A percentile compares a stretch with the other conserved stretches of the same genome.
Evolutionary conservation across 2,329 filamentous ascomycete species (phyloP).

Genomic region (Aschersonia sp.): DNA sequence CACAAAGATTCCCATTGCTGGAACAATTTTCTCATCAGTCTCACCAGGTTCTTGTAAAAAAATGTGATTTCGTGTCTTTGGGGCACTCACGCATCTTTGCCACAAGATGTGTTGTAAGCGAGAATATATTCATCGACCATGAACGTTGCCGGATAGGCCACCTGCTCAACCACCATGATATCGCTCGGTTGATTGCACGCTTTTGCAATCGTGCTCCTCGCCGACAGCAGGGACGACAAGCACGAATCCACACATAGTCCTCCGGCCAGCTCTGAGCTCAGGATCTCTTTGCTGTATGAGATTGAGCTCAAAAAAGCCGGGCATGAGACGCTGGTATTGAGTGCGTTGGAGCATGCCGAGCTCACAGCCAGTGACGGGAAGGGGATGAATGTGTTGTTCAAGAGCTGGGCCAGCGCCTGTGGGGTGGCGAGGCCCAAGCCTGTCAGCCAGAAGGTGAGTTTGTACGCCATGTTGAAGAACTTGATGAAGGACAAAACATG

Average conservation of each 20-base stretch:
- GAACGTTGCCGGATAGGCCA: not conserved
- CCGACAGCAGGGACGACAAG: not conserved
- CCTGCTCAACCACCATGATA: not conserved
- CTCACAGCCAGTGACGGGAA: not conserved
- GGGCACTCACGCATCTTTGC: not conserved
- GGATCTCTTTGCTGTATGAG: not conserved
- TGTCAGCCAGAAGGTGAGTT: not conserved
- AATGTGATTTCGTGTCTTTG: not conserved
- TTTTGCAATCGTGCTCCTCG: not conserved
- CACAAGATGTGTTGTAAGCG: not conserved
- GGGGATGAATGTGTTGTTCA: not conserved
- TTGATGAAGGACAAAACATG: not conserved
- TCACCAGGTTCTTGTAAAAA: not conserved
- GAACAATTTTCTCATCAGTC: not conserved
- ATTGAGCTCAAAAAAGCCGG: not conserved
- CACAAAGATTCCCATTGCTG: not conserved
- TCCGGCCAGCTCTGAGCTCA: not conserved
- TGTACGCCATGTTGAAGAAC: not conserved
- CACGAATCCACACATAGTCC: not conserved
- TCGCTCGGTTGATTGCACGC: not conserved
- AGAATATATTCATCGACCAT: not conserved
- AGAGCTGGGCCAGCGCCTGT: not conserved
- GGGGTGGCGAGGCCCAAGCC: not conserved
- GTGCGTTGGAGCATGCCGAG: not conserved
- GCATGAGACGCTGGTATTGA: not conserved